These are phyloP conservation scores for Quillaja saponaria DNA, from an alignment of 306 rosid species.

Conservation along the genomic window DNA sequence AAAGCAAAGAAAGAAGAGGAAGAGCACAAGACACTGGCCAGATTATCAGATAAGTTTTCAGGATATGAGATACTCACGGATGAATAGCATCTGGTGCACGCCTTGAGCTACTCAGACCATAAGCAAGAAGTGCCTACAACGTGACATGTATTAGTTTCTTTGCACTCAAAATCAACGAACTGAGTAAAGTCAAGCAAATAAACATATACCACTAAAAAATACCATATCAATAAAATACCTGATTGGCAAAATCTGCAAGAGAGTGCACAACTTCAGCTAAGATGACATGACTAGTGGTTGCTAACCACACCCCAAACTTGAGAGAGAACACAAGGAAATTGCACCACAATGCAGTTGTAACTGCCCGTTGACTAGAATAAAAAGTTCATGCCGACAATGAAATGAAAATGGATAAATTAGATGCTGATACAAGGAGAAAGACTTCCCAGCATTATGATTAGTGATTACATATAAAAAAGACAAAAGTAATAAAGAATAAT, in stretches of 20 bases:
- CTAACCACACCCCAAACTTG: conserved; percentile 84
- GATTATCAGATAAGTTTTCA: neutral
- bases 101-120: conserved; percentile 93
- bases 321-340: conserved; percentile 98
- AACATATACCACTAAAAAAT: neutral
- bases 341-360: conserved; percentile 95
- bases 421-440: neutral
- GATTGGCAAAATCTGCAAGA: conserved; percentile 91
- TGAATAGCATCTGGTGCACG: conserved; percentile 99
- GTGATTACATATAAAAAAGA: conserved; percentile 1
- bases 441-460: neutral
- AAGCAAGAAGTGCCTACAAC: conserved; percentile 93
- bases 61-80: conserved; percentile 63
- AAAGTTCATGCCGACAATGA: neutral
- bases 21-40: conserved; percentile 4
- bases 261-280: conserved; percentile 93
- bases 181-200: conserved; percentile 1
- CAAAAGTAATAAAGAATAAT: conserved; percentile 1
- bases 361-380: conserved; percentile 80
- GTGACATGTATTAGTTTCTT: conserved; percentile 40
- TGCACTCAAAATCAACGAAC: conserved; percentile 21
- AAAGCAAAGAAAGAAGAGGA: conserved; percentile 4
- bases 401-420: conserved; percentile 1
- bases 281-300: conserved; percentile 90
- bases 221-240: conserved; percentile 46